Percentiles rank a stretch among this genome's conserved stretches.
Conservation (phyloP, 2,329 filamentous ascomycete genomes). For the Fusarium annulatum region DNA sequence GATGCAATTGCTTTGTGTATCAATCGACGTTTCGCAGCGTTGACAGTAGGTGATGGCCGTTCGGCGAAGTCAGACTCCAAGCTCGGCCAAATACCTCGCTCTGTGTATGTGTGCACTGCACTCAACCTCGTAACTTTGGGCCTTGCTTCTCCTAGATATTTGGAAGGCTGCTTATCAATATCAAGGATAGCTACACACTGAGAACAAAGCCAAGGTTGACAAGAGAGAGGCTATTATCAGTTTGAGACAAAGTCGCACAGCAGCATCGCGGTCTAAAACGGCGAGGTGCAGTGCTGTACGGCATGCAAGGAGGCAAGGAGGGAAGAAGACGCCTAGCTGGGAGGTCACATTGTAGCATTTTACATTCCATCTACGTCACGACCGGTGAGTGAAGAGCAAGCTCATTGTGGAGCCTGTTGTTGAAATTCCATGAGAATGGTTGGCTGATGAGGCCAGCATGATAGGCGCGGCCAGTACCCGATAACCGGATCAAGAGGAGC, state of each 20-base stretch:
- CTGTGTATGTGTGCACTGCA: not conserved
- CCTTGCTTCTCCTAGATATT: not conserved
- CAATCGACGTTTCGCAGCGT: not conserved
- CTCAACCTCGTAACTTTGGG: not conserved
- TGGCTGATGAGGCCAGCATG: conserved; percentile 17
- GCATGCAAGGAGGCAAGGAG: conserved; percentile 17
- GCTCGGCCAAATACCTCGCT: not conserved
- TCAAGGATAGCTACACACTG: not conserved
- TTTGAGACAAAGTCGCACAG: conserved; percentile 11
- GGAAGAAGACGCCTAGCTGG: not conserved
- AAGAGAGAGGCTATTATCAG: not conserved
- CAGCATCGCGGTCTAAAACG: conserved; percentile 27
- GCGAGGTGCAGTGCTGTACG: conserved; percentile 26
- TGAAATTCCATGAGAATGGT: conserved; percentile 32
- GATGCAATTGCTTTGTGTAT: not conserved
- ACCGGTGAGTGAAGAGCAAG: conserved; percentile 39
- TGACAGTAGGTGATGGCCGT: not conserved
- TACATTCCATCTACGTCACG: conserved; percentile 37
- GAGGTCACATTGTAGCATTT: conserved; percentile 31
- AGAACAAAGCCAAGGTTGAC: not conserved
- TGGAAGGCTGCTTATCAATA: not conserved
- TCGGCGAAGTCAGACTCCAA: not conserved
- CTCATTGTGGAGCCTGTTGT: conserved; percentile 23
- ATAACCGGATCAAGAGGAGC: conserved; percentile 26
- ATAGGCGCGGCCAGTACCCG: conserved; percentile 32